Evolutionary conservation across 768 basidiomycete genomes (phyloP).

Genomic region (Trametes elegans): DNA sequence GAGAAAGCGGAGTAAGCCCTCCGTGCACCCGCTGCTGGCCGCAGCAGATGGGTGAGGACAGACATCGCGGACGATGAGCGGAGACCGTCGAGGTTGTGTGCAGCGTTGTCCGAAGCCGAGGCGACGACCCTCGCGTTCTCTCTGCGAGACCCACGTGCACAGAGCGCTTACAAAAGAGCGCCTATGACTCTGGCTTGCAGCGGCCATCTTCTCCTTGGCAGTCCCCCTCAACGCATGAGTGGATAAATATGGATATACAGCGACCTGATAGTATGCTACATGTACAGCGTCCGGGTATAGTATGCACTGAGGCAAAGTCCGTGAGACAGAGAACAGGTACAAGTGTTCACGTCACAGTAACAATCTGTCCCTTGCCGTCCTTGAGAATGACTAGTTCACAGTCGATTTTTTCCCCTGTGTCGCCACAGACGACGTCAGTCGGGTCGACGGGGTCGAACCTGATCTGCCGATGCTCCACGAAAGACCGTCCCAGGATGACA

Average conservation of each 20-base stretch:
- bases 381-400: constrained; percentile 91
- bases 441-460: constrained; percentile 80
- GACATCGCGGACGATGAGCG: constrained; percentile 23
- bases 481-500: constrained; percentile 86
- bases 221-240: background rate
- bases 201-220: too few relatives aligned
- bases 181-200: background rate
- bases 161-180: background rate
- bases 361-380: constrained; percentile 87
- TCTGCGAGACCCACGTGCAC: constrained; percentile 7
- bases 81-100: constrained; percentile 10
- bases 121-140: constrained; percentile 1
- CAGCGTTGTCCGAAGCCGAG: constrained; percentile 8
- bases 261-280: background rate
- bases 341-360: constrained; percentile 81
- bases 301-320: too few relatives aligned
- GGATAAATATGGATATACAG: background rate
- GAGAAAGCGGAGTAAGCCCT: constrained; percentile 78
- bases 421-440: constrained; percentile 88
- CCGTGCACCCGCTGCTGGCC: constrained; percentile 43
- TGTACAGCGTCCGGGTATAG: background rate
- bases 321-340: background rate
- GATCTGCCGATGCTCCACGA: constrained; percentile 76
- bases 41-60: constrained; percentile 55
- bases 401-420: constrained; percentile 88